Evolutionary conservation across 108 stramenopile species (phyloP).

Genomic region (Aurantiochytrium sp.): DNA sequence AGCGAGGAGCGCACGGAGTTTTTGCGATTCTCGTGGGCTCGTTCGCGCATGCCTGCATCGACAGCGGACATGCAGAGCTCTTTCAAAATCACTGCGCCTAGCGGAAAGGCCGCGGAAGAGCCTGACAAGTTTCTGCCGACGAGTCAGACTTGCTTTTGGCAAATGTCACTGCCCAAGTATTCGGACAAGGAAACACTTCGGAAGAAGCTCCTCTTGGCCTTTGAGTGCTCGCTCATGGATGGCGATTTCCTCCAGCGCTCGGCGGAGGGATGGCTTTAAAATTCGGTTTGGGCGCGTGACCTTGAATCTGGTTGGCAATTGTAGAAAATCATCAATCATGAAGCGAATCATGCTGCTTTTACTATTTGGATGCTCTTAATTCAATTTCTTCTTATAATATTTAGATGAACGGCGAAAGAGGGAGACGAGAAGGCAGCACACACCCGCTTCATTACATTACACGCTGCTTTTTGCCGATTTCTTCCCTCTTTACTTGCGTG

Average conservation of each 20-base stretch:
- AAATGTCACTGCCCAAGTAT: slow-evolving; percentile 78
- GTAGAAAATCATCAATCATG: no score
- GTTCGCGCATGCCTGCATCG: slow-evolving; percentile 74
- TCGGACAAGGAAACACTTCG: slow-evolving; percentile 63
- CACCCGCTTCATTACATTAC: no score
- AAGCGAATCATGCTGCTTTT: background rate
- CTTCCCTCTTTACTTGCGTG: no score
- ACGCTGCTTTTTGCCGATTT: no score
- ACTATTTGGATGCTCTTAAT: background rate
- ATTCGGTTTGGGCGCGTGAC: no score
- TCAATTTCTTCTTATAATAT: background rate
- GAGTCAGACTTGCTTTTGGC: slow-evolving; percentile 94
- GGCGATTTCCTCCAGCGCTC: slow-evolving; percentile 72
- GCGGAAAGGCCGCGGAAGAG: slow-evolving; percentile 34
- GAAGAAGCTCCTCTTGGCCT: slow-evolving; percentile 81
- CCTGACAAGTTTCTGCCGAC: slow-evolving; percentile 76
- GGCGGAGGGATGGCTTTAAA: slow-evolving; percentile 35
- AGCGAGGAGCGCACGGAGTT: slow-evolving; percentile 74
- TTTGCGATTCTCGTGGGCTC: slow-evolving; percentile 92
- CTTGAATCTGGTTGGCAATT: no score
- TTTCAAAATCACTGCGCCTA: slow-evolving; percentile 58
- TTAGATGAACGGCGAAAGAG: background rate
- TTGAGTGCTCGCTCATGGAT: slow-evolving; percentile 92
- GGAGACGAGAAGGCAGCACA: no score
- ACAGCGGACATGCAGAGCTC: slow-evolving; percentile 63